Evolutionary conservation across 371 early-diverging fungal species (phyloP), one percentile per base, ranked within the genome.

Genomic region (Amoeboaphelidium protococcarum): DNA sequence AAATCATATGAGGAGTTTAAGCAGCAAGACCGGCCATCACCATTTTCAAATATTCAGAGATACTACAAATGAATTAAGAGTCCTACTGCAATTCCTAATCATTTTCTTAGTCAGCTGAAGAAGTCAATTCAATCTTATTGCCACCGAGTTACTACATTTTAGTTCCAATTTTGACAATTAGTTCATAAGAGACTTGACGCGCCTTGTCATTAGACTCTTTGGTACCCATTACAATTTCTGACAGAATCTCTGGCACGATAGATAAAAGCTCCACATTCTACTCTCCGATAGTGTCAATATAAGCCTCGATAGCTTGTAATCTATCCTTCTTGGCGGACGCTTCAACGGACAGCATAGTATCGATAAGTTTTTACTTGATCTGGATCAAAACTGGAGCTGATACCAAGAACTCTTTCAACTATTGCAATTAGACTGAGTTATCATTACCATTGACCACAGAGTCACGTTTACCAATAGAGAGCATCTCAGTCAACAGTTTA

Each of bases 161-260:
- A n/a, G n/a, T n/a, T n/a, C n/a, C n/a, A n/a, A n/a, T n/a, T n/a
- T n/a, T n/a, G n/a, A 89, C 78, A 44, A 90, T 62, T 12, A 82
- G 69, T 13, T 80, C 80, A 57, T 78, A 91, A 1, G 89, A 83
- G 20, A 72, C 64, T 44, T 59, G 59, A 37, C 96, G 78, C 0
- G 83, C 72, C 57, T 80, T 79, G 63, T 91, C 89, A 48, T 77
- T 87, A 25, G 72, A 72, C 49, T 92, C 96, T 66, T 95, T 92
- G 43, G 86, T 80, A 24, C 77, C 72, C 24, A 91, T 60, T 40
- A 95, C 86, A 23, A 74, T 82, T 60, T 92, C 96, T 2, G 88
- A 77, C 27, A 89, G 56, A 42, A 81, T 66, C 25, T 73, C 67
- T 12, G 91, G 87, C 2, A 91, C 69, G 58, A 83, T 76, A 20